Conservation (phyloP, 441 rosid genomes). For the Adansonia gregorii region DNA sequence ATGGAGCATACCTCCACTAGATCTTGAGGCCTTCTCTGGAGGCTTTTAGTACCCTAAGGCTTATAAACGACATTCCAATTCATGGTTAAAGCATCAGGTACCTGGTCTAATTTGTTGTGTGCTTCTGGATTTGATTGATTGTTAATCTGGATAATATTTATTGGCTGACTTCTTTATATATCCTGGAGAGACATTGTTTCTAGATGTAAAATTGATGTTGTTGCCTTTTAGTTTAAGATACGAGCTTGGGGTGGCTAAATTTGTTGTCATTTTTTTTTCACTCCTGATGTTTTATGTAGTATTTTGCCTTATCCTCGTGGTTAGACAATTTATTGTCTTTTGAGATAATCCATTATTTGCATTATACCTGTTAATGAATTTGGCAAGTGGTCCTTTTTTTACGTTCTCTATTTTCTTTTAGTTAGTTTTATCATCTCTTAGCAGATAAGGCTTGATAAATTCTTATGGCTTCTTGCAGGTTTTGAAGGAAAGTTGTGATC, state of each 20-base stretch:
- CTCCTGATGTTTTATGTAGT: constrained; percentile 15
- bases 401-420: background rate
- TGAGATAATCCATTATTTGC: constrained; percentile 16
- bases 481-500: constrained; percentile 88
- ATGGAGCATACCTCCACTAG: constrained; percentile 3
- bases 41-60: background rate
- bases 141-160: constrained; percentile 4
- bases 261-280: background rate
- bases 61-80: background rate
- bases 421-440: constrained; percentile 4
- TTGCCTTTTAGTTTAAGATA: constrained; percentile 3
- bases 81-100: background rate
- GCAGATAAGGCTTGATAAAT: constrained; percentile 25
- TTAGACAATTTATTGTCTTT: constrained; percentile 4
- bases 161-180: background rate
- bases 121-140: constrained; percentile 4
- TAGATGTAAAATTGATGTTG: background rate
- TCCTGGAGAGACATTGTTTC: background rate
- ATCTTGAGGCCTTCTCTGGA: constrained; percentile 10
- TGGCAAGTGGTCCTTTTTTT: background rate
- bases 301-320: constrained; percentile 1
- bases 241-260: background rate
- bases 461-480: constrained; percentile 55
- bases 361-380: constrained; percentile 3
- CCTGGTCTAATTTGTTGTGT: background rate